These are phyloP conservation scores for Leishmania amazonensis DNA, from an alignment of 208 protist genomes.

Conservation along the genomic window DNA sequence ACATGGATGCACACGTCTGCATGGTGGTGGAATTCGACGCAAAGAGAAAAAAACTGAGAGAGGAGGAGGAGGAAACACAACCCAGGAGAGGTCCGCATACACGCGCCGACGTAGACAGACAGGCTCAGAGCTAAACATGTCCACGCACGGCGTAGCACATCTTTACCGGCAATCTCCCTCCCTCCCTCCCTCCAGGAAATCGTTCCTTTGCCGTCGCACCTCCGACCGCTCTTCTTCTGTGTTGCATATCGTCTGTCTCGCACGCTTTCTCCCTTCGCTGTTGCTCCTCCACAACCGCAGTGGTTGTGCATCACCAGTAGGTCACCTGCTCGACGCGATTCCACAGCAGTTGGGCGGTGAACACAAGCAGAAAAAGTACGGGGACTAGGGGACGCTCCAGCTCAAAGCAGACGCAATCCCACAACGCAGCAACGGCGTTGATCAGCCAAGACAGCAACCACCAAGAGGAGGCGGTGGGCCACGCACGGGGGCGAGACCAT, in stretches of 20 bases:
- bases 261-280: not conserved
- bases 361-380: conserved; percentile 20
- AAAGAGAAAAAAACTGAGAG: not conserved
- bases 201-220: not conserved
- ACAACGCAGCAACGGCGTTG: not conserved
- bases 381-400: conserved; percentile 18
- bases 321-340: conserved; percentile 24
- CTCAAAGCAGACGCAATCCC: conserved; percentile 6
- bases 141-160: too few species aligned
- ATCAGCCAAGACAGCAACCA: conserved; percentile 15
- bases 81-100: not conserved
- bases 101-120: not conserved
- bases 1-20: not conserved
- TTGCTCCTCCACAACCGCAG: not conserved
- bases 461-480: not conserved
- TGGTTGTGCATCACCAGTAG: conserved; percentile 17
- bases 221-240: not conserved
- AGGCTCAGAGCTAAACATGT: not conserved
- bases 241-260: not conserved
- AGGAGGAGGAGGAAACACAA: not conserved
- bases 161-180: not conserved
- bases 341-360: conserved; percentile 16
- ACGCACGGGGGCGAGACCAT: not conserved
- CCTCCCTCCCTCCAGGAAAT: not conserved
- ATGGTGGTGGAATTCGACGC: not conserved